Evolutionary conservation across 306 rosid genomes (phyloP).

Genomic region (Ormosia semicastrata): DNA sequence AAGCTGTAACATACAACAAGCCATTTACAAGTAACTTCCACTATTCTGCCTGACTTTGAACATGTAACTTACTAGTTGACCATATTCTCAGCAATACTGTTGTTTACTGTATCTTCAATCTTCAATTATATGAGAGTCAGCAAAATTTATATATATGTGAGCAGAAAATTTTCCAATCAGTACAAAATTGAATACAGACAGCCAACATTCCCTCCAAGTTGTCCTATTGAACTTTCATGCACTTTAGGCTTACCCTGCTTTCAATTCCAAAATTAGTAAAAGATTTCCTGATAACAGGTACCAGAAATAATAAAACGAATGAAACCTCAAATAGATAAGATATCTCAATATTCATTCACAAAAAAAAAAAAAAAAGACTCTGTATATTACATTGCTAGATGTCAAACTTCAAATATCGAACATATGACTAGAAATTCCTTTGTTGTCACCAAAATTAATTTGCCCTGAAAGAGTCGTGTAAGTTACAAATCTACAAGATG

Average conservation of each 20-base stretch:
- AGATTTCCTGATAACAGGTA: background rate
- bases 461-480: background rate
- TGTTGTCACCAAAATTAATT: constrained; percentile 16
- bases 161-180: background rate
- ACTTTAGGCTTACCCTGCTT: background rate
- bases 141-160: background rate
- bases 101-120: background rate
- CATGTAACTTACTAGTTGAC: background rate
- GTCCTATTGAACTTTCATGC: background rate
- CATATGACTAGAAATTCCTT: constrained; percentile 13
- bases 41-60: background rate
- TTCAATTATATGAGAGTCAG: too few relatives aligned
- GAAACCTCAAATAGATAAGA: constrained; percentile 11
- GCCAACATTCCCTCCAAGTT: background rate
- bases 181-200: background rate
- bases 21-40: background rate
- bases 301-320: background rate
- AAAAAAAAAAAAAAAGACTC: background rate
- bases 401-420: background rate
- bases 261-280: background rate
- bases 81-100: background rate
- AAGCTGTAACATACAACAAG: background rate
- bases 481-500: constrained; percentile 12
- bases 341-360: background rate
- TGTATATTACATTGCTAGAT: background rate